Percentiles rank a stretch among this genome's conserved stretches.
Conservation (phyloP, 257 asterid species). For the Ballota nigra region DNA sequence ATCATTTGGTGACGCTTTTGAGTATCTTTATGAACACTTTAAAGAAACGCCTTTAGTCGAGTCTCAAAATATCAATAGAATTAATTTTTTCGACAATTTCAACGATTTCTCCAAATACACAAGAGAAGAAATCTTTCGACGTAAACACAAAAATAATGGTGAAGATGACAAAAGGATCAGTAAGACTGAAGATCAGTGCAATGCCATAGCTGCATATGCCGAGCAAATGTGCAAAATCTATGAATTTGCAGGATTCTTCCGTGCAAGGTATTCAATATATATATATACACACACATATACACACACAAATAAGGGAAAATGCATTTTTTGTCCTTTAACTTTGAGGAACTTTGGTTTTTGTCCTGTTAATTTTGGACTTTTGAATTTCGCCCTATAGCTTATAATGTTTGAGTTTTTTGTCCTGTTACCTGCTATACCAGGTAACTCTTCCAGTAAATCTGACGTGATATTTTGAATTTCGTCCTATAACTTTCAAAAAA, state of each 20-base stretch:
- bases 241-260: background rate
- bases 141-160: background rate
- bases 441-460: too few species aligned
- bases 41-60: background rate
- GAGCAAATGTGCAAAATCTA: slow-evolving; percentile 10
- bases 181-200: background rate
- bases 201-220: background rate
- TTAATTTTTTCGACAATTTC: background rate
- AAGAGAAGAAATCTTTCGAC: background rate
- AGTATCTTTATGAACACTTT: slow-evolving; percentile 9
- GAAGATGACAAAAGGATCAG: background rate
- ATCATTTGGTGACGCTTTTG: background rate
- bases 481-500: too few species aligned
- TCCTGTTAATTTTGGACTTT: too few species aligned
- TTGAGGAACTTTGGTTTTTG: too few species aligned
- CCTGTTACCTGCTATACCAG: too few species aligned
- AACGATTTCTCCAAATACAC: slow-evolving; percentile 16
- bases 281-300: too few species aligned
- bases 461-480: too few species aligned
- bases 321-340: too few species aligned
- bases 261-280: too few species aligned
- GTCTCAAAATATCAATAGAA: background rate
- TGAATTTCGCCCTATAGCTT: too few species aligned
- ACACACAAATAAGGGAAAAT: too few species aligned
- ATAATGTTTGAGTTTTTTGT: too few species aligned